These are phyloP conservation scores for Apiospora aurea DNA, from an alignment of 2,329 filamentous ascomycete species.

Conservation along the genomic window DNA sequence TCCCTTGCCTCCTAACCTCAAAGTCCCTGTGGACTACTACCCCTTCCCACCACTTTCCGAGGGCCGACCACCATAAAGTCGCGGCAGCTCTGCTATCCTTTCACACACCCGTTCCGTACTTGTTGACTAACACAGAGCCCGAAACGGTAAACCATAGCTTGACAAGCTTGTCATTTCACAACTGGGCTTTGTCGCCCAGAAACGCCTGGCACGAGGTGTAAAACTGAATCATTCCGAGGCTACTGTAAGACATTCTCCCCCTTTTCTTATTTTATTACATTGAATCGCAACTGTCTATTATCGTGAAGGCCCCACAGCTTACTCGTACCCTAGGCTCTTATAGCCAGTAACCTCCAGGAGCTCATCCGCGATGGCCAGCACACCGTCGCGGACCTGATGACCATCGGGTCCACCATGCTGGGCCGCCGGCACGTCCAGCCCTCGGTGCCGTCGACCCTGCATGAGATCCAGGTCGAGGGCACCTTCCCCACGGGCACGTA, in stretches of 20 bases:
- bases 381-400: conserved; percentile 92
- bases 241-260: conserved; percentile 58
- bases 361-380: conserved; percentile 96
- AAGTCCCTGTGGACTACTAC: not conserved
- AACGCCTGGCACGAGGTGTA: conserved; percentile 85
- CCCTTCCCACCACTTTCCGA: not conserved
- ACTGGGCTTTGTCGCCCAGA: conserved; percentile 85
- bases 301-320: not conserved
- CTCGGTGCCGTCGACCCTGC: conserved; percentile 78
- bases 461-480: conserved; percentile 90
- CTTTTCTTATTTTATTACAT: not conserved
- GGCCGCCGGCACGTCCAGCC: conserved; percentile 91
- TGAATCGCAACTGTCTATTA: no score
- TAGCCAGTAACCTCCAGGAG: conserved; percentile 91
- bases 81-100: conserved; percentile 10
- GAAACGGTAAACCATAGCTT: conserved; percentile 61
- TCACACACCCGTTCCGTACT: not conserved
- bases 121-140: not conserved
- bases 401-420: conserved; percentile 88
- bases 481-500: conserved; percentile 92
- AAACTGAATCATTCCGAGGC: conserved; percentile 92
- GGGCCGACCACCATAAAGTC: conserved; percentile 6
- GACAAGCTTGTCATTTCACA: conserved; percentile 96
- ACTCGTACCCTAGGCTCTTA: conserved; percentile 65
- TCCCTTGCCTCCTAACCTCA: no score